Percentiles rank a stretch among this genome's conserved stretches.
Evolutionary conservation across 2,329 filamentous ascomycete species (phyloP).

Genomic region (Beauveria scarabaeidicola): DNA sequence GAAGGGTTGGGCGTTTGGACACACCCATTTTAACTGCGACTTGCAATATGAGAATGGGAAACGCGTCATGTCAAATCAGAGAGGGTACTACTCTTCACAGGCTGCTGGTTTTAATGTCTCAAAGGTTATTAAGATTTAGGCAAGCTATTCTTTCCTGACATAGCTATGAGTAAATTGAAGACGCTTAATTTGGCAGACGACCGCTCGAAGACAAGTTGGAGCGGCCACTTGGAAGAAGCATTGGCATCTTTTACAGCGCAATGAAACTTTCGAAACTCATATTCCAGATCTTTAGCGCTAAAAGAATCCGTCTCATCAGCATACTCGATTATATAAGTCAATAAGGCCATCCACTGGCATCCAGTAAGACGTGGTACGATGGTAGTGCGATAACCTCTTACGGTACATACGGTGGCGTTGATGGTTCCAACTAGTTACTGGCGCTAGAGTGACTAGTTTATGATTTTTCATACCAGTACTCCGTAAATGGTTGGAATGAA

Average conservation of each 20-base stretch:
- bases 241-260: not conserved
- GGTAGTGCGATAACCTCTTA: not conserved
- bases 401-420: not conserved
- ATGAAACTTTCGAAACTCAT: constrained; percentile 1
- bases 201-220: not conserved
- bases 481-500: too few relatives aligned
- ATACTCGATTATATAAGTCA: not conserved
- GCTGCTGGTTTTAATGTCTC: not conserved
- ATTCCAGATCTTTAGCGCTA: not conserved
- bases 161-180: not conserved
- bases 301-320: not conserved
- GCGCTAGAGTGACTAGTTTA: too few relatives aligned
- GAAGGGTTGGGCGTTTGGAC: constrained; percentile 37
- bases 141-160: not conserved
- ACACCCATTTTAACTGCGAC: constrained; percentile 38
- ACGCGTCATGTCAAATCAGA: constrained; percentile 24
- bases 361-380: not conserved
- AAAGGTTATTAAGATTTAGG: not conserved
- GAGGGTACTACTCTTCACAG: constrained; percentile 18
- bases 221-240: not conserved
- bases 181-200: not conserved
- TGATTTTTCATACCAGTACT: too few relatives aligned
- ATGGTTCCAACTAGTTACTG: not conserved
- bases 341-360: not conserved
- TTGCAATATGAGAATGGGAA: constrained; percentile 22